Conservation (phyloP, 306 rosid species). For the Comarum palustre region DNA sequence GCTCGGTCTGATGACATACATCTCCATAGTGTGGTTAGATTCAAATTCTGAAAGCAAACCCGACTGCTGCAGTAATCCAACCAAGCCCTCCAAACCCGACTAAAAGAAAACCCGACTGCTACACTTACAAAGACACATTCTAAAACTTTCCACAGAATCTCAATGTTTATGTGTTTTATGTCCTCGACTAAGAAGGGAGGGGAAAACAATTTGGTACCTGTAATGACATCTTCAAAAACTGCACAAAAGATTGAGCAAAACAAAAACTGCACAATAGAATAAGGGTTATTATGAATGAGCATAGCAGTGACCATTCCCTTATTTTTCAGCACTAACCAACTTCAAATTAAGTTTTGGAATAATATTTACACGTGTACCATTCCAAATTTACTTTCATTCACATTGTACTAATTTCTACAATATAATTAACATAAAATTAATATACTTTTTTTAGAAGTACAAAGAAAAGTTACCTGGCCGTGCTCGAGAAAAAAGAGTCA, state of each 20-base stretch:
- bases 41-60: constrained; percentile 17
- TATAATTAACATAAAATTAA: background rate
- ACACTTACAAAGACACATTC: background rate
- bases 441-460: too few relatives aligned
- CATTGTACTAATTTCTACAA: background rate
- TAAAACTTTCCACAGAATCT: constrained; percentile 10
- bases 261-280: background rate
- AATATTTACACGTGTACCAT: background rate
- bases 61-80: background rate
- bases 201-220: constrained; percentile 44
- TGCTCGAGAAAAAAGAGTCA: constrained; percentile 77
- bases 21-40: background rate
- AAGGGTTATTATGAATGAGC: too few relatives aligned
- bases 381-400: background rate
- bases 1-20: constrained; percentile 21
- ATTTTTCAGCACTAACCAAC: too few relatives aligned
- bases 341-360: background rate
- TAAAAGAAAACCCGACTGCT: constrained; percentile 13
- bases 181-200: background rate
- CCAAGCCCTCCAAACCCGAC: constrained; percentile 13
- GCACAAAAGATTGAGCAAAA: background rate
- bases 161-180: constrained; percentile 6
- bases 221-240: constrained; percentile 44
- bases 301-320: too few relatives aligned
- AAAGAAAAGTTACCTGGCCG: constrained; percentile 55